Conservation (phyloP, 345 rosid species). For the Erysimum cheiranthoides region DNA sequence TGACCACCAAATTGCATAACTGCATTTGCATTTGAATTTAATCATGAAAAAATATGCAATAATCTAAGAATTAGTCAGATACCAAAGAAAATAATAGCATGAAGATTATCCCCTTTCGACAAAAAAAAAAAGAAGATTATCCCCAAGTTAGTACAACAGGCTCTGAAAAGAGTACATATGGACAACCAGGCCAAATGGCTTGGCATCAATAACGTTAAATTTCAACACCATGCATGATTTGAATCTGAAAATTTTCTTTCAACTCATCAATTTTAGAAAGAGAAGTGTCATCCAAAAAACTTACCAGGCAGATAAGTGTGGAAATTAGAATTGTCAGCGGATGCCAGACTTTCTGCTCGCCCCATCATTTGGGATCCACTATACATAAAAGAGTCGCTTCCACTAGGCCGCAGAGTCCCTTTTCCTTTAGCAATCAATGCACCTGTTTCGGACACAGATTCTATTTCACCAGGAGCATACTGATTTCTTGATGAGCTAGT, state of each 20-base stretch:
- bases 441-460: slow-evolving; percentile 61
- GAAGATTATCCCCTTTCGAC: slow-evolving; percentile 19
- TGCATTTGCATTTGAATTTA: slow-evolving; percentile 24
- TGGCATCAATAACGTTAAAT: slow-evolving; percentile 16
- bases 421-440: slow-evolving; percentile 70
- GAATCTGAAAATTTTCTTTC: neutral
- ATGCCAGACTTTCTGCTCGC: slow-evolving; percentile 64
- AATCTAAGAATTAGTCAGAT: slow-evolving; percentile 9
- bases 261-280: slow-evolving; percentile 7
- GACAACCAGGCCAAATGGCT: slow-evolving; percentile 13
- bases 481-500: slow-evolving; percentile 51
- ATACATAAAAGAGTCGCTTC: slow-evolving; percentile 69
- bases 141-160: neutral
- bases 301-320: slow-evolving; percentile 91
- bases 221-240: slow-evolving; percentile 15
- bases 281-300: slow-evolving; percentile 10
- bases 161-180: neutral
- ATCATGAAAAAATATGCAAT: neutral
- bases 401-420: slow-evolving; percentile 63
- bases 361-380: slow-evolving; percentile 79
- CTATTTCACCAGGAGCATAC: slow-evolving; percentile 61
- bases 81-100: neutral
- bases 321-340: slow-evolving; percentile 79
- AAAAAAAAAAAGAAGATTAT: slow-evolving; percentile 25
- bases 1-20: slow-evolving; percentile 95